A percentile compares a stretch with the other conserved stretches of the same genome.
Evolutionary conservation across 805 yeast species (phyloP).

Genomic region (Suhomyces kilbournensis): DNA sequence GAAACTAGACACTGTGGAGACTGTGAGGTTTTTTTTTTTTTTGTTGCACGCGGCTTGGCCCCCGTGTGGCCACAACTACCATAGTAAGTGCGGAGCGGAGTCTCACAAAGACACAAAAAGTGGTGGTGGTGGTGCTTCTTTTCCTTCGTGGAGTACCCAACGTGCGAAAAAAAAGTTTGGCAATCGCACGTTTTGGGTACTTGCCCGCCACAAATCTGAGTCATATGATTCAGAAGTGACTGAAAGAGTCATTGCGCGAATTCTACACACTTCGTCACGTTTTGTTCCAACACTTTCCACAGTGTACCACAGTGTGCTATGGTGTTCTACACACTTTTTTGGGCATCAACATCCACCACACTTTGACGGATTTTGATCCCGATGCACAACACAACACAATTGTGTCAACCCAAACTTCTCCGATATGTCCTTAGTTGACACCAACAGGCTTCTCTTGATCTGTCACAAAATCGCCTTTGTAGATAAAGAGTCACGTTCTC

Average conservation of each 20-base stretch:
- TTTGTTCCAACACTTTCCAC: not conserved
- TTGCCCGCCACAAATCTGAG: not conserved
- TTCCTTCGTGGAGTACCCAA: not conserved
- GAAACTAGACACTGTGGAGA: constrained; percentile 3
- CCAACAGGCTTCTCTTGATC: not conserved
- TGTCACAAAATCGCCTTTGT: not conserved
- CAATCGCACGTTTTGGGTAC: not conserved
- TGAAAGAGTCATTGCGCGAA: not conserved
- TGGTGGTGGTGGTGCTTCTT: constrained; percentile 2
- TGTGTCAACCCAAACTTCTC: not conserved
- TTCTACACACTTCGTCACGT: not conserved
- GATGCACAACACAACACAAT: not conserved
- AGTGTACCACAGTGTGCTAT: not conserved
- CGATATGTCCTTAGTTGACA: not conserved
- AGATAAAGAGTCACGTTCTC: not conserved
- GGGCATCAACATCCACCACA: not conserved
- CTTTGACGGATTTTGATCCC: not conserved
- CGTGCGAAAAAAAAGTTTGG: not conserved
- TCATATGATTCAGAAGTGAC: not conserved
- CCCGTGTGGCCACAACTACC: constrained; percentile 2
- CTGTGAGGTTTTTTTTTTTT: not conserved
- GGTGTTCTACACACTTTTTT: not conserved
- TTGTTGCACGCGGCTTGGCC: not conserved
- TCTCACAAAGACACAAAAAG: not conserved
- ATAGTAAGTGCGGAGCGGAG: constrained; percentile 1